Conservation (phyloP, 306 rosid species). For the Chamaecrista fasciculata region DNA sequence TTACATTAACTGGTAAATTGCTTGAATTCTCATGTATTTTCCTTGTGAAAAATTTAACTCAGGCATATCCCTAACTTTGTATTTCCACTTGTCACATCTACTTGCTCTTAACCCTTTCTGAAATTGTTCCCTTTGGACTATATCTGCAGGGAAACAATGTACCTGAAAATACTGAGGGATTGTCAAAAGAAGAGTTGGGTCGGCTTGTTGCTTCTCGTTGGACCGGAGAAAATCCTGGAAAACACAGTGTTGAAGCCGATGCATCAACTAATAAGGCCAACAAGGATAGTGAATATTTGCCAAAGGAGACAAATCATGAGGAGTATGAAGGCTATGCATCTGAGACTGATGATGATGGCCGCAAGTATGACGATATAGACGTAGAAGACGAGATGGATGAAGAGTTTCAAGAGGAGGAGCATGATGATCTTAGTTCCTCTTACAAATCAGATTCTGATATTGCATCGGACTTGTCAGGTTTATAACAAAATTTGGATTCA, state of each 20-base stretch:
- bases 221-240: slow-evolving; percentile 74
- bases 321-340: slow-evolving; percentile 78
- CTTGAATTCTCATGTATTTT: background rate
- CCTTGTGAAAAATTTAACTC: background rate
- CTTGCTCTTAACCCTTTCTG: background rate
- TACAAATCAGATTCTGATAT: slow-evolving; percentile 57
- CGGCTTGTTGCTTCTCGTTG: slow-evolving; percentile 99
- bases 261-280: slow-evolving; percentile 33
- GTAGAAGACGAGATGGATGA: slow-evolving; percentile 57
- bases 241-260: slow-evolving; percentile 47
- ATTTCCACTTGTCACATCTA: slow-evolving; percentile 11
- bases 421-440: slow-evolving; percentile 56
- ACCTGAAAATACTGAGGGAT: slow-evolving; percentile 65
- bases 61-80: slow-evolving; percentile 11
- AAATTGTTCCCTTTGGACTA: slow-evolving; percentile 20
- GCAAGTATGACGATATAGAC: slow-evolving; percentile 51
- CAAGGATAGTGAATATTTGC: slow-evolving; percentile 46
- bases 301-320: slow-evolving; percentile 42
- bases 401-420: slow-evolving; percentile 55
- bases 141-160: slow-evolving; percentile 51
- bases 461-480: slow-evolving; percentile 73
- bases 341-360: slow-evolving; percentile 72
- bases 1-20: slow-evolving; percentile 11
- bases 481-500: slow-evolving; percentile 24
- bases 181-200: slow-evolving; percentile 94